phyloP scores from a whole-genome alignment of 805 yeast genomes.

The Metschnikowia dekortorum region DNA sequence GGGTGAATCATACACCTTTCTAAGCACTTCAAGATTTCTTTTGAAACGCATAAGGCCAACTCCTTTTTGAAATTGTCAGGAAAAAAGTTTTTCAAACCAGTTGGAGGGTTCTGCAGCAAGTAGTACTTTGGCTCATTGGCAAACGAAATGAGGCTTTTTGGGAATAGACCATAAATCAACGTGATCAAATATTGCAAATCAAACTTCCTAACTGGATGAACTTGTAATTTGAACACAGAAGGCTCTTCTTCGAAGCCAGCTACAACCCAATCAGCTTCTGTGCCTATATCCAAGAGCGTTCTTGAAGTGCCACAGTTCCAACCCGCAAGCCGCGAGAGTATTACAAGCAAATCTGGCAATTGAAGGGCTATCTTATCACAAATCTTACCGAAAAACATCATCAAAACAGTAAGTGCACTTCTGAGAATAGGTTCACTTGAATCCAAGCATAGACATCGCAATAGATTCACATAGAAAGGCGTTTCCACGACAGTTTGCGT shows the following conservation, averaged over 20 bases:
- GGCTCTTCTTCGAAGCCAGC: background rate
- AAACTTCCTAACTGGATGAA: slow-evolving; percentile 20
- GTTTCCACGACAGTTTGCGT: slow-evolving; percentile 30
- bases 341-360: slow-evolving; percentile 40
- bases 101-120: slow-evolving; percentile 18
- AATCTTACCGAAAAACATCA: slow-evolving; percentile 41
- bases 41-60: slow-evolving; percentile 18
- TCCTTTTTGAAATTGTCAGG: slow-evolving; percentile 39
- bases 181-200: slow-evolving; percentile 39
- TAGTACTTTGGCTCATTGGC: slow-evolving; percentile 39
- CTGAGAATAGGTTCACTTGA: slow-evolving; percentile 36
- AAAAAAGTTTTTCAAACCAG: slow-evolving; percentile 1
- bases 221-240: background rate
- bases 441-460: slow-evolving; percentile 40
- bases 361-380: slow-evolving; percentile 28
- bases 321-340: slow-evolving; percentile 37
- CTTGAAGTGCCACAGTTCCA: background rate
- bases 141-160: slow-evolving; percentile 44
- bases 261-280: background rate
- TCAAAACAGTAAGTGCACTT: slow-evolving; percentile 27
- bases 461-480: slow-evolving; percentile 32
- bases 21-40: slow-evolving; percentile 5
- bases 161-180: slow-evolving; percentile 55
- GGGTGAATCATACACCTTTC: slow-evolving; percentile 46
- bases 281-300: background rate